A percentile compares a stretch with the other conserved stretches of the same genome.
Evolutionary conservation across 345 rosid species (phyloP).

Genomic region (Geranium brycei): DNA sequence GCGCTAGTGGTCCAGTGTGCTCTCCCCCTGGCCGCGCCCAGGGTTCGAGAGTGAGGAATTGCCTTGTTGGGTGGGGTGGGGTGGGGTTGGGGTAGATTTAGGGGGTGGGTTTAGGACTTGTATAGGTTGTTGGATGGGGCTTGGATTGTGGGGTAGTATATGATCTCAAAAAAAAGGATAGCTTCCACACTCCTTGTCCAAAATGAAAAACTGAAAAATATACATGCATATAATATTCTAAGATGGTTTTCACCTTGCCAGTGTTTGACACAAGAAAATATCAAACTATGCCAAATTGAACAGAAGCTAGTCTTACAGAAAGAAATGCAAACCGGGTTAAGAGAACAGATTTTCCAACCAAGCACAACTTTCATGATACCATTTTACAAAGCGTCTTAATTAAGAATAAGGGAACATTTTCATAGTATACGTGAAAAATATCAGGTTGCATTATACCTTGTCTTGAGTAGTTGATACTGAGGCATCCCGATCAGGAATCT

Average conservation of each 20-base stretch:
- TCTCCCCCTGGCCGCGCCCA: too few relatives aligned
- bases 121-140: too few relatives aligned
- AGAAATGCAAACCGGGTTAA: not conserved
- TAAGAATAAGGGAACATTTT: not conserved
- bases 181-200: too few relatives aligned
- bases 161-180: too few relatives aligned
- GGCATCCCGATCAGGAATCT: constrained; percentile 39
- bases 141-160: too few relatives aligned
- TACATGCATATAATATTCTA: not conserved
- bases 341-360: not conserved
- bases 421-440: not conserved
- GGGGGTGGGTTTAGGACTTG: too few relatives aligned
- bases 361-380: not conserved
- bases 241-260: not conserved
- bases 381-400: not conserved
- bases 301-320: not conserved
- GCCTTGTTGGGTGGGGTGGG: too few relatives aligned
- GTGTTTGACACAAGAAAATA: not conserved
- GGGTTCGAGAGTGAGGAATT: too few relatives aligned
- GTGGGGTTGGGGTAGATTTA: too few relatives aligned
- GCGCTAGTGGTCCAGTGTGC: too few relatives aligned
- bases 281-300: not conserved
- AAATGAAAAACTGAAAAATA: too few relatives aligned
- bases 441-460: constrained; percentile 35
- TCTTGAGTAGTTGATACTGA: constrained; percentile 61